A percentile compares a stretch with the other conserved stretches of the same genome.
Evolutionary conservation across 1,284 basidiomycete species (phyloP).

Genomic region (Pyrrhoderma noxium): DNA sequence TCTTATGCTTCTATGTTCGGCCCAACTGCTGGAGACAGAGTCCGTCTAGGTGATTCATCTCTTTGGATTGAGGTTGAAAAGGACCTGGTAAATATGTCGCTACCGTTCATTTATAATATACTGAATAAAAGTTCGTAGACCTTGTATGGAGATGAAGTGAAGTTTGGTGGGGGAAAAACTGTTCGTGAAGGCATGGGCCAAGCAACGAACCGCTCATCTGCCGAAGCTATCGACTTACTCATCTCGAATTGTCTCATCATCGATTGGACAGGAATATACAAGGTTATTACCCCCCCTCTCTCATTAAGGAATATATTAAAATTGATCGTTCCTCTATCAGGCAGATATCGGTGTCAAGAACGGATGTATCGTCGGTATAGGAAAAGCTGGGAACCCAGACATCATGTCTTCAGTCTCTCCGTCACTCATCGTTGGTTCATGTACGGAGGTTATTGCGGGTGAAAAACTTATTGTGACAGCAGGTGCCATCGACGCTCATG

Average conservation of each 20-base stretch:
- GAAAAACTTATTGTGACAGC: conserved; percentile 93
- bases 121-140: conserved; percentile 37
- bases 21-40: conserved; percentile 85
- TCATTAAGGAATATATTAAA: conserved; percentile 4
- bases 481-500: conserved; percentile 88
- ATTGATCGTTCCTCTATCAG: conserved; percentile 32
- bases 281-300: conserved; percentile 40
- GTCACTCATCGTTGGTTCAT: conserved; percentile 75
- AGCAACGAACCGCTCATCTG: conserved; percentile 64
- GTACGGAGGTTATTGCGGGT: conserved; percentile 91
- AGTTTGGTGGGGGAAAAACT: conserved; percentile 94
- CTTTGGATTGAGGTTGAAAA: conserved; percentile 93
- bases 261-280: conserved; percentile 95
- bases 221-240: conserved; percentile 79
- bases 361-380: conserved; percentile 82
- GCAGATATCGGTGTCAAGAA: conserved; percentile 95
- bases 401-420: conserved; percentile 80
- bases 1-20: conserved; percentile 91
- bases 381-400: conserved; percentile 97
- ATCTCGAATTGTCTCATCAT: conserved; percentile 94
- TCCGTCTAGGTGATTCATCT: conserved; percentile 83
- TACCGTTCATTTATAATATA: not conserved
- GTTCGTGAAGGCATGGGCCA: conserved; percentile 98
- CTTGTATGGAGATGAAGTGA: conserved; percentile 90
- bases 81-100: conserved; percentile 56